Evolutionary conservation across 1,284 basidiomycete species (phyloP), one percentile per base, ranked within the genome.

Genomic region (Porodaedalea pini): DNA sequence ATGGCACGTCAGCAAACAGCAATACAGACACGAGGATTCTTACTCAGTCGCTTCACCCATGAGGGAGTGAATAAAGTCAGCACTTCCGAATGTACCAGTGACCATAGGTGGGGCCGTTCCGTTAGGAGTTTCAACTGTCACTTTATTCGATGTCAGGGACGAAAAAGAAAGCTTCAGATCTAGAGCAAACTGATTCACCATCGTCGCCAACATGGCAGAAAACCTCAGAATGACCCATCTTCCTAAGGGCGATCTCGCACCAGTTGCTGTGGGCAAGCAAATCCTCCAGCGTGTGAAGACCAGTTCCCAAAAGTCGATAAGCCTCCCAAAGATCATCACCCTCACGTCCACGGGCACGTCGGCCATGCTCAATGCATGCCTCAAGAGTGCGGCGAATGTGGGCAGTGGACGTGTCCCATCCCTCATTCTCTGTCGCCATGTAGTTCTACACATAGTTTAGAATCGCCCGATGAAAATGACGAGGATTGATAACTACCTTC

Each of bases 141-240:
- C 80, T 81, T 57, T 13, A 32, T 25, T 45, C 23, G 27, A 3
- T 32, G n/a, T 32, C 43, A 52, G 5, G 47, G 58, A 50, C 32
- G 44, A 25, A 34, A 27, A 48, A 39, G 41, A 6, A 34, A 23
- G 58, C 19, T 29, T 8, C 37, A 47, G 10, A n/a, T 21, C 36
- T 37, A 41, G n/a, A n/a, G n/a, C n/a, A 17, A 17, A 56, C 62
- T 66, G 19, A 55, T 62, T 66, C 67, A 77, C 85, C 84, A 64
- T 82, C 79, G 60, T 88, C 83, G n/a, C 92, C 91, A 50, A 94
- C 90, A 71, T 94, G 91, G 54, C 86, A 85, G 73, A 94, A 94
- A 10, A 94, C 88, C 44, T 90, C 76, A 27, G 77, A 68, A 67
- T 91, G 75, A 0, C 90, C 90, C 71, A 92, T 76, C 66, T 85